A percentile compares a stretch with the other conserved stretches of the same genome.
phyloP scores from a whole-genome alignment of 2,329 filamentous ascomycete species.

The Fusarium chaquense region DNA sequence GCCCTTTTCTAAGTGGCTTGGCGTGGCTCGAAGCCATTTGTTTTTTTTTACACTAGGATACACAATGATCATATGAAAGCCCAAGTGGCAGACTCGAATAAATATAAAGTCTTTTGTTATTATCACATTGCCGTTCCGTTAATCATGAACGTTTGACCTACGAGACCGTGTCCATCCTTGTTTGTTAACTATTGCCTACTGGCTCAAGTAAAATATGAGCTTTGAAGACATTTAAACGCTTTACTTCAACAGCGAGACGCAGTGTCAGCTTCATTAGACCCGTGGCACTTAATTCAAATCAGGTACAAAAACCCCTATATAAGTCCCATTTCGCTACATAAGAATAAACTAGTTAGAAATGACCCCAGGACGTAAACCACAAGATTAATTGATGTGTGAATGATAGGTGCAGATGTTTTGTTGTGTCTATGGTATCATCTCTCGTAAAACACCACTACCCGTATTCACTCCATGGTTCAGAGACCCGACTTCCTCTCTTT shows the following conservation, averaged over 20 bases:
- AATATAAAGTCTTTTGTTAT: slow-evolving; percentile 27
- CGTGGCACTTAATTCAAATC: not conserved
- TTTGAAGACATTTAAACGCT: not conserved
- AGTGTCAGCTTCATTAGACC: not conserved
- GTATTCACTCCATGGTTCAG: slow-evolving; percentile 21
- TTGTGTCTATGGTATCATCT: slow-evolving; percentile 49
- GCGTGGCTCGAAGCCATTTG: slow-evolving; percentile 22
- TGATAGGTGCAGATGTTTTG: slow-evolving; percentile 34
- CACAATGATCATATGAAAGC: slow-evolving; percentile 30
- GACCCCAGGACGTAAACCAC: not conserved
- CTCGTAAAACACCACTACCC: slow-evolving; percentile 45
- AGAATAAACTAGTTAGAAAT: not conserved
- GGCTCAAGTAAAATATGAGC: not conserved
- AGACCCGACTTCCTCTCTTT: slow-evolving; percentile 24
- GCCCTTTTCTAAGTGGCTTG: slow-evolving; percentile 22
- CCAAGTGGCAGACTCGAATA: slow-evolving; percentile 33
- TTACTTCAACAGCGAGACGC: not conserved
- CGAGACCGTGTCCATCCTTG: not conserved
- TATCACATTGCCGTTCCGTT: not conserved
- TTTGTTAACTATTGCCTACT: not conserved
- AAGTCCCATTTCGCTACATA: not conserved
- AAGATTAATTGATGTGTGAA: not conserved
- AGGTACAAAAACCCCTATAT: not conserved
- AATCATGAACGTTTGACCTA: not conserved
- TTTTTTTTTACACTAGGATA: slow-evolving; percentile 28